A percentile compares a stretch with the other conserved stretches of the same genome.
phyloP scores from a whole-genome alignment of 805 yeast species.

The Lipomyces yamanashiensis region DNA sequence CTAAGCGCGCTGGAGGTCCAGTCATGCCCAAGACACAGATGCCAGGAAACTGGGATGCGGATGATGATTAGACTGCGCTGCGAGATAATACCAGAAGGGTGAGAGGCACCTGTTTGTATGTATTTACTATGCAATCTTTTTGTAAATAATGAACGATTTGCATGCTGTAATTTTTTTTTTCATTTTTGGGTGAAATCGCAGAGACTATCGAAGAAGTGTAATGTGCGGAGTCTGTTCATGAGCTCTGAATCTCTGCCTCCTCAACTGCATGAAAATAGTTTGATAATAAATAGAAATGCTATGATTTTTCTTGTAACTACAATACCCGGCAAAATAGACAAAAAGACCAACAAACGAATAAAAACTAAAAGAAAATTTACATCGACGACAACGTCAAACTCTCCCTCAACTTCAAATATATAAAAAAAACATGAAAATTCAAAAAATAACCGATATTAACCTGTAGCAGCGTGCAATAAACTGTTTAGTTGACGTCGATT shows the following conservation, averaged over 20 bases:
- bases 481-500: neutral
- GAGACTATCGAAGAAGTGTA: neutral
- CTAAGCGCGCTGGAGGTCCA: constrained; percentile 99
- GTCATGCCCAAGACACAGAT: constrained; percentile 81
- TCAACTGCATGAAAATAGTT: neutral
- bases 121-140: neutral
- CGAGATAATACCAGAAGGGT: too few relatives aligned
- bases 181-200: neutral
- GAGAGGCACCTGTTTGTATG: too few relatives aligned
- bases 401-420: neutral
- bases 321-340: neutral
- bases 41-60: constrained; percentile 97
- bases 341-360: neutral
- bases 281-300: constrained; percentile 3
- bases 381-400: neutral
- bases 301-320: constrained; percentile 9
- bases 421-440: neutral
- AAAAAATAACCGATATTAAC: neutral
- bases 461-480: neutral
- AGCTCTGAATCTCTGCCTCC: too few relatives aligned
- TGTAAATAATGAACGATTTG: constrained; percentile 1
- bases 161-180: neutral
- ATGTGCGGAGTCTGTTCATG: neutral
- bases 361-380: neutral
- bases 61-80: constrained; percentile 50